Percentiles rank a stretch among this genome's conserved stretches.
Evolutionary conservation across 2,329 filamentous ascomycete genomes (phyloP).

Genomic region (Fusarium subtropicale): DNA sequence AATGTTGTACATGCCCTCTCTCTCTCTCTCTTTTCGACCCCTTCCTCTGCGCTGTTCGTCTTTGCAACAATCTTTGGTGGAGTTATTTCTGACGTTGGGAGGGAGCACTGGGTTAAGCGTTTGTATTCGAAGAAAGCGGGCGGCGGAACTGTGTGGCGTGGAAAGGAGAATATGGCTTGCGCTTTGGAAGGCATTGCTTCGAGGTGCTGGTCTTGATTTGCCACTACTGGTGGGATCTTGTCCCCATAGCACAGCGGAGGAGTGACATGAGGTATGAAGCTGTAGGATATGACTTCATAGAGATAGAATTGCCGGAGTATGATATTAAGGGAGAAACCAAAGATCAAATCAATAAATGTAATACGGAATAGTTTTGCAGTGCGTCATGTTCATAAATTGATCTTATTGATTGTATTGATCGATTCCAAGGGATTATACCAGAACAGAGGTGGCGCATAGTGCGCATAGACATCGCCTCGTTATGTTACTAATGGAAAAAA

Average conservation of each 20-base stretch:
- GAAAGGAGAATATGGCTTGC: conserved; percentile 3
- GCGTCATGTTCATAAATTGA: not conserved
- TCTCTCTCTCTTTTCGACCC: conserved; percentile 19
- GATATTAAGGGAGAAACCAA: conserved; percentile 2
- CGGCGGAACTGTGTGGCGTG: conserved; percentile 18
- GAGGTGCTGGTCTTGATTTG: conserved; percentile 10
- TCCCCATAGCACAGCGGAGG: conserved; percentile 6
- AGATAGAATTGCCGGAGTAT: conserved; percentile 32
- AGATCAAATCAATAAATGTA: conserved; percentile 19
- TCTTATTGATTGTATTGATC: not conserved
- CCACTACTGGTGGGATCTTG: conserved; percentile 9
- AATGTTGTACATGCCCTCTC: conserved; percentile 27
- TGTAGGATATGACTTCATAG: conserved; percentile 45
- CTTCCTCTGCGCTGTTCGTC: conserved; percentile 21
- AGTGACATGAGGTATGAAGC: conserved; percentile 30
- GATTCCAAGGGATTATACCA: not conserved
- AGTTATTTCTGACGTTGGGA: conserved; percentile 40
- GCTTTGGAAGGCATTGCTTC: conserved; percentile 1
- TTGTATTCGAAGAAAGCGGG: conserved; percentile 37
- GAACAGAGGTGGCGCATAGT: no score
- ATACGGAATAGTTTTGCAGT: conserved; percentile 13
- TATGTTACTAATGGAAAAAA: no score
- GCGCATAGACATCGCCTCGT: no score
- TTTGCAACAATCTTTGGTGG: conserved; percentile 31
- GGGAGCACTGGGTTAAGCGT: conserved; percentile 44